Conservation (phyloP, 257 asterid species). For the Scutellaria baicalensis region DNA sequence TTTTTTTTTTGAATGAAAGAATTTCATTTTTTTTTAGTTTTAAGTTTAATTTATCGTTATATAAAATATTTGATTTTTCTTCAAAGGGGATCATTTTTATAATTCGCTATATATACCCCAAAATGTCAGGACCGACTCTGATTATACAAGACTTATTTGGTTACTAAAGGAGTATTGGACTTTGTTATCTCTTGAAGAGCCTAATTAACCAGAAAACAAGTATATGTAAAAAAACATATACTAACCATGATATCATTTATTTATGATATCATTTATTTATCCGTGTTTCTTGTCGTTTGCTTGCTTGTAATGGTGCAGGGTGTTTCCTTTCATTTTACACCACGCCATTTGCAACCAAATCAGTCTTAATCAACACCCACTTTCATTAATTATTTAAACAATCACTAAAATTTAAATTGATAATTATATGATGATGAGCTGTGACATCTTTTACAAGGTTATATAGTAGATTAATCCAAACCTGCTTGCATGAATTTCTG, state of each 20-base stretch:
- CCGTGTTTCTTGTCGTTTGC: background rate
- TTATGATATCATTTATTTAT: background rate
- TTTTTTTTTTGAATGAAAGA: too few species aligned
- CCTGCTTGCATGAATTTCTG: conserved; percentile 8
- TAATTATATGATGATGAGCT: conserved; percentile 6
- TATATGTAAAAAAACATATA: background rate
- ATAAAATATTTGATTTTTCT: too few species aligned
- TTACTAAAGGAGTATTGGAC: background rate
- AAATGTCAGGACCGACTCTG: too few species aligned
- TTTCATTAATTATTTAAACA: background rate
- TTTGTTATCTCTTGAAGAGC: background rate
- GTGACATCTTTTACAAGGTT: conserved; percentile 15
- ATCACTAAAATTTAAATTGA: too few species aligned
- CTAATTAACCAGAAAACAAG: background rate
- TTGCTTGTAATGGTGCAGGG: background rate
- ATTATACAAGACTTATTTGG: background rate
- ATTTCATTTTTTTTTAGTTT: too few species aligned
- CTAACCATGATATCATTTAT: background rate
- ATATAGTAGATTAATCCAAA: background rate
- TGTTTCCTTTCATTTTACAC: background rate
- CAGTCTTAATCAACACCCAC: background rate
- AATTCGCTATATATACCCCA: too few species aligned
- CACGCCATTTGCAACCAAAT: background rate
- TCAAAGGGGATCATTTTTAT: too few species aligned
- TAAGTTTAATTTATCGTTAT: too few species aligned